Evolutionary conservation across 1,284 basidiomycete species (phyloP).

Genomic region (Amylostereum chailletii): DNA sequence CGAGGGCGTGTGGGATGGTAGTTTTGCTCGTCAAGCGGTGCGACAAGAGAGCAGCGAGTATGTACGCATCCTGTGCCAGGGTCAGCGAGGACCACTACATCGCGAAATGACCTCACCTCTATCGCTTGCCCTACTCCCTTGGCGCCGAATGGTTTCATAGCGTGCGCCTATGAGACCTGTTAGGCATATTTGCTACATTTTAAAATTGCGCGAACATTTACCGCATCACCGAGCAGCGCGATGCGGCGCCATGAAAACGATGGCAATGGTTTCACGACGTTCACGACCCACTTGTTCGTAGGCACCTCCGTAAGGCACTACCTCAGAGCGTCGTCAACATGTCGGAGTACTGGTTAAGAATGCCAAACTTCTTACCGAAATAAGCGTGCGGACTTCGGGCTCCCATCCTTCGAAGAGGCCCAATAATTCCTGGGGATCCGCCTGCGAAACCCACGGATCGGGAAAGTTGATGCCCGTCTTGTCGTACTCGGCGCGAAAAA

Average conservation of each 20-base stretch:
- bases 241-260: background rate
- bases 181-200: no score
- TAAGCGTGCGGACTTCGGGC: background rate
- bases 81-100: no score
- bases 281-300: background rate
- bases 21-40: no score
- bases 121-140: no score
- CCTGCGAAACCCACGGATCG: background rate
- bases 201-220: background rate
- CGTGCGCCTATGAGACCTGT: no score
- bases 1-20: no score
- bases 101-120: no score
- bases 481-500: background rate
- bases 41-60: no score
- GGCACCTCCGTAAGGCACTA: background rate
- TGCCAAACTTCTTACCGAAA: background rate
- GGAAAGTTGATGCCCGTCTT: background rate
- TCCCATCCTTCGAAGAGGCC: background rate
- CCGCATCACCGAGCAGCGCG: background rate
- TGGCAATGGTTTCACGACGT: background rate
- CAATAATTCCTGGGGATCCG: background rate
- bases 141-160: no score
- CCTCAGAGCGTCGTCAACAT: background rate
- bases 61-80: no score
- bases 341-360: background rate